Evolutionary conservation across 805 yeast species (phyloP), one percentile per base, ranked within the genome.

Genomic region (Candida arabinofermentans): DNA sequence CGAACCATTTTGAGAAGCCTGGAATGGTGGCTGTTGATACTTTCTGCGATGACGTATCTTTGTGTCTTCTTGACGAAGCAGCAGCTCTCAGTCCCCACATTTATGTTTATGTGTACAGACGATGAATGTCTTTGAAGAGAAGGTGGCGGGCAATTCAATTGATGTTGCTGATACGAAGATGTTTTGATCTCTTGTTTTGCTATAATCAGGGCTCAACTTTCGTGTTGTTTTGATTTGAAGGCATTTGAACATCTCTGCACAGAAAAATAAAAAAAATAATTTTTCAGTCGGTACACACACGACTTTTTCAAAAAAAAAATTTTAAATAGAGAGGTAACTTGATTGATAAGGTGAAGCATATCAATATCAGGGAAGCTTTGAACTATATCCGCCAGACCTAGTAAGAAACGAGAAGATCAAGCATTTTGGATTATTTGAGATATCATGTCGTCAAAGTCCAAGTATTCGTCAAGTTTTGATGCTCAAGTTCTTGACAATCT

Each of bases 1-100:
- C 61, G 36, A 61, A 51, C 66, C 66, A 61, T 42, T 59, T 59
- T 5, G 65, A 52, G 36, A 59, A 59, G 5, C 66, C 66, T 1
- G 66, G 66, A 6, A 61, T 43, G 12, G 44, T 33, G 4, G 27
- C 42, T 8, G 52, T 43, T 7, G 49, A 40, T 6, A 44, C 37
- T 17, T 36, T 40, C 4, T 42, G 39, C 9, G 46, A 36, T 14
- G 40, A 37, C 4, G 41, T 19, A 12, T 40, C 42, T 16, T 39
- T 46, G 24, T 42, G 44, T 38, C 47, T 46, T 35, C 38, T 49
- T 16, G 45, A 26, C 9, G 45, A 36, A 30, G 49, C 50, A 21
- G 54, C 53, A 18, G 58, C 56, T 41, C 48, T 52, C 37, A 59
- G 42, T n/a, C 64, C 63, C 57, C 63, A 58, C 63, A 59, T 59